These are phyloP conservation scores for Blastomyces parvus DNA, from an alignment of 2,329 filamentous ascomycete species.

Conservation along the genomic window DNA sequence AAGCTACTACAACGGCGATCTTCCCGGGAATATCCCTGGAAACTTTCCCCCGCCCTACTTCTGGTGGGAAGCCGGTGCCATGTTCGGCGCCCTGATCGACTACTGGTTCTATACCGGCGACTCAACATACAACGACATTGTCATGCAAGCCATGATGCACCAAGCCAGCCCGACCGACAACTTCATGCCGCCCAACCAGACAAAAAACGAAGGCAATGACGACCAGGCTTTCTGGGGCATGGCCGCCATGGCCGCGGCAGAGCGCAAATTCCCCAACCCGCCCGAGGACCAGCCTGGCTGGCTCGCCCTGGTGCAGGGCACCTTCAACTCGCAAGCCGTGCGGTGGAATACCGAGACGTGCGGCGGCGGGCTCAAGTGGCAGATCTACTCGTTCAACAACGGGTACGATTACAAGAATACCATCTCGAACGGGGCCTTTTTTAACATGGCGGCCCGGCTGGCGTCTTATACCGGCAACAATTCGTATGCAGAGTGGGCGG, in stretches of 20 bases:
- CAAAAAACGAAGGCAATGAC: slow-evolving; percentile 30
- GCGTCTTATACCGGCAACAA: slow-evolving; percentile 32
- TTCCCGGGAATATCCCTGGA: slow-evolving; percentile 24
- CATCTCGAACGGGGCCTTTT: slow-evolving; percentile 45
- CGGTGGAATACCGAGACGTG: slow-evolving; percentile 60
- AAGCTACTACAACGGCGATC: slow-evolving; percentile 28
- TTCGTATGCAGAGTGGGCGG: slow-evolving; percentile 32
- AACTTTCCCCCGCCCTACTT: slow-evolving; percentile 28
- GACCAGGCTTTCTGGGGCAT: slow-evolving; percentile 36
- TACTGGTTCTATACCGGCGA: slow-evolving; percentile 81
- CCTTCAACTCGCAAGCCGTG: slow-evolving; percentile 64
- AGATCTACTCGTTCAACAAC: slow-evolving; percentile 54
- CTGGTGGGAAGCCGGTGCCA: slow-evolving; percentile 32
- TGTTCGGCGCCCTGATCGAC: slow-evolving; percentile 54
- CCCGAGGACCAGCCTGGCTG: slow-evolving; percentile 49
- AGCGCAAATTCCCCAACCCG: slow-evolving; percentile 30
- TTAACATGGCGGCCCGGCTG: slow-evolving; percentile 39
- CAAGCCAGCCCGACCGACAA: slow-evolving; percentile 59
- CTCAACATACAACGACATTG: slow-evolving; percentile 57
- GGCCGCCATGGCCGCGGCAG: slow-evolving; percentile 30
- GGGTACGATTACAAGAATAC: slow-evolving; percentile 45
- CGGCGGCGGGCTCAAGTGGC: slow-evolving; percentile 68
- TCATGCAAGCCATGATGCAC: slow-evolving; percentile 53
- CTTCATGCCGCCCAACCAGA: slow-evolving; percentile 55
- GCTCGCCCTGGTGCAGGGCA: slow-evolving; percentile 62